A percentile compares a stretch with the other conserved stretches of the same genome.
phyloP scores from a whole-genome alignment of 1,284 basidiomycete genomes.

The Sporisorium scitamineum region DNA sequence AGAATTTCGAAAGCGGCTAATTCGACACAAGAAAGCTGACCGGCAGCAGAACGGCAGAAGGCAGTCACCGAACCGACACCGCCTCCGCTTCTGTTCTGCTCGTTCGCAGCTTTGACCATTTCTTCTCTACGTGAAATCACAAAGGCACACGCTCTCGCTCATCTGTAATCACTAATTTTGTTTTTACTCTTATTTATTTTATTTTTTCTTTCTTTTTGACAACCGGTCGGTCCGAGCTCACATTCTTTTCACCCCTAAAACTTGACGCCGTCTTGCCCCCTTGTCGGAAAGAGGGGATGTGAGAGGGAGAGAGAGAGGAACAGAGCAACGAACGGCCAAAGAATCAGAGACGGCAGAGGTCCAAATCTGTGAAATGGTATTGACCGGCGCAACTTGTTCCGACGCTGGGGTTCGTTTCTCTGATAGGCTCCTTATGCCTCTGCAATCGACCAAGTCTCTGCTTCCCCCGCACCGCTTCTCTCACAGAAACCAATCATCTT shows the following conservation, averaged over 20 bases:
- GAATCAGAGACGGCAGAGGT: not conserved
- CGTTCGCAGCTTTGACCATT: not conserved
- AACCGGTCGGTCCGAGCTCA: not conserved
- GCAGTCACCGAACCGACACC: not conserved
- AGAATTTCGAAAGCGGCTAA: not conserved
- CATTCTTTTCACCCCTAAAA: constrained; percentile 1
- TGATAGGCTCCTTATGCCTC: not conserved
- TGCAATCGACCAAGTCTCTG: too few species aligned
- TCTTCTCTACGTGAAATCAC: constrained; percentile 9
- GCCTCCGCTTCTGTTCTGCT: not conserved
- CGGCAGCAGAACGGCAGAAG: not conserved
- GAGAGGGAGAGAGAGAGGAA: not conserved
- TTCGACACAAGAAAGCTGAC: not conserved
- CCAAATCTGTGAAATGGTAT: not conserved
- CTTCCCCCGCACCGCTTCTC: too few species aligned
- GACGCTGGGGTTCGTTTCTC: not conserved
- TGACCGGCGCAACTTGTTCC: constrained; percentile 4
- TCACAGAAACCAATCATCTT: too few species aligned
- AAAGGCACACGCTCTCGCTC: not conserved
- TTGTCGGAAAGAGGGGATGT: too few species aligned
- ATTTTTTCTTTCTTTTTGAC: not conserved
- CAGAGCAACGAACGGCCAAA: not conserved
- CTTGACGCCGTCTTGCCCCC: not conserved
- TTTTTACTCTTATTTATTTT: not conserved
- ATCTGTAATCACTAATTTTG: not conserved